Evolutionary conservation across 2,329 filamentous ascomycete species (phyloP).

Genomic region (Fusarium acutatum): DNA sequence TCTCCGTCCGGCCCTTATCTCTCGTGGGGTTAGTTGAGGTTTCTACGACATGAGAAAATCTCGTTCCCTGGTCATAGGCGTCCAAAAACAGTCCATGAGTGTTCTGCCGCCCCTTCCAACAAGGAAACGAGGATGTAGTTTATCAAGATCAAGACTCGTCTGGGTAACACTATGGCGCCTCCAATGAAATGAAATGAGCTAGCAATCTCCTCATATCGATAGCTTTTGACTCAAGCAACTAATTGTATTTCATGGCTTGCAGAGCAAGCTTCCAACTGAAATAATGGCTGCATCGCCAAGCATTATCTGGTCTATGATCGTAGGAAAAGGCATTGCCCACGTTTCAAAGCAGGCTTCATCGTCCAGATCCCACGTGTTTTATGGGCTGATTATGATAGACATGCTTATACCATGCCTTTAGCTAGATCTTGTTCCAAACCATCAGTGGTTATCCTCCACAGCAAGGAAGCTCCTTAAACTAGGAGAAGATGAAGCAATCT

Average conservation of each 20-base stretch:
- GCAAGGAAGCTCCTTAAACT: conserved; percentile 12
- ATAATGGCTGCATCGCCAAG: background rate
- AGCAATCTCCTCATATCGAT: background rate
- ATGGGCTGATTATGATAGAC: conserved; percentile 28
- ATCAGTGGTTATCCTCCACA: conserved; percentile 24
- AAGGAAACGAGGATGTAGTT: background rate
- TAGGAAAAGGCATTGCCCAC: background rate
- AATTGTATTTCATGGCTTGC: background rate
- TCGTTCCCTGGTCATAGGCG: background rate
- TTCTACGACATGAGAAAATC: conserved; percentile 1
- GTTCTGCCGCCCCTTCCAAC: conserved; percentile 10
- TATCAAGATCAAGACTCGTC: background rate
- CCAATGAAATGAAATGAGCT: background rate
- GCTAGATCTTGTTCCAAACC: conserved; percentile 31
- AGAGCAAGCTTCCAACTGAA: background rate
- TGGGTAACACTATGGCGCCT: background rate
- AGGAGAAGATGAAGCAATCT: conserved; percentile 38
- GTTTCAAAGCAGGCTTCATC: conserved; percentile 16
- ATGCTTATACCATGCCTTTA: conserved; percentile 23
- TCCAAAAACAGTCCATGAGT: conserved; percentile 17
- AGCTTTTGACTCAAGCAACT: conserved; percentile 1
- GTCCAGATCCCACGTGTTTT: conserved; percentile 9
- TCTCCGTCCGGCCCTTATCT: conserved; percentile 34
- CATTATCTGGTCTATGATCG: conserved; percentile 1
- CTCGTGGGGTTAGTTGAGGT: conserved; percentile 25